Conservation (phyloP, 352 stramenopile species). For the Phytophthora sp. region DNA sequence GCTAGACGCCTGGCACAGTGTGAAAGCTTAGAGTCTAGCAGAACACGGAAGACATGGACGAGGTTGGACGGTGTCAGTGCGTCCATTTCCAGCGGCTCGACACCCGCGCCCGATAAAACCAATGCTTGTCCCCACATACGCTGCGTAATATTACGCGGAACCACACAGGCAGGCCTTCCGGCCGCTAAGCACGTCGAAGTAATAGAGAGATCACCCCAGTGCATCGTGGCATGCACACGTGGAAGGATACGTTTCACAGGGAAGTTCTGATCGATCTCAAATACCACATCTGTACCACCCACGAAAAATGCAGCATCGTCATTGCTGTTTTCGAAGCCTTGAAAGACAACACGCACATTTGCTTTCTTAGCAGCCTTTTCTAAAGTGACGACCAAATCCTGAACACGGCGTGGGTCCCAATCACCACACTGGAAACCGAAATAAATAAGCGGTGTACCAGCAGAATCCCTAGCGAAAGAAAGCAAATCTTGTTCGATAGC, state of each 20-base stretch:
- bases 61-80: constrained; percentile 49
- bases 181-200: constrained; percentile 52
- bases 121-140: constrained; percentile 65
- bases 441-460: constrained; percentile 48
- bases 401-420: constrained; percentile 43
- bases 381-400: constrained; percentile 50
- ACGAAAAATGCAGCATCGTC: constrained; percentile 35
- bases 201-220: constrained; percentile 68
- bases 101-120: constrained; percentile 42
- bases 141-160: constrained; percentile 49
- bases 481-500: constrained; percentile 34
- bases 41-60: constrained; percentile 42
- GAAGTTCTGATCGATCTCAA: constrained; percentile 56
- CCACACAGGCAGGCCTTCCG: constrained; percentile 56
- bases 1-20: constrained; percentile 48
- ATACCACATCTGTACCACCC: constrained; percentile 40
- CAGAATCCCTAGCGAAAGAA: constrained; percentile 9
- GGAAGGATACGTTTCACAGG: constrained; percentile 45
- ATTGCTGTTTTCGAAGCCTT: constrained; percentile 46
- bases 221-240: constrained; percentile 43
- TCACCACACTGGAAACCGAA: constrained; percentile 58
- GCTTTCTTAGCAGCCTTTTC: constrained; percentile 44
- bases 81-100: constrained; percentile 54
- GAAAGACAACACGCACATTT: constrained; percentile 65
- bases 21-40: constrained; percentile 39